phyloP scores from a whole-genome alignment of 352 stramenopile genomes.

The Phytophthora podocarpi region DNA sequence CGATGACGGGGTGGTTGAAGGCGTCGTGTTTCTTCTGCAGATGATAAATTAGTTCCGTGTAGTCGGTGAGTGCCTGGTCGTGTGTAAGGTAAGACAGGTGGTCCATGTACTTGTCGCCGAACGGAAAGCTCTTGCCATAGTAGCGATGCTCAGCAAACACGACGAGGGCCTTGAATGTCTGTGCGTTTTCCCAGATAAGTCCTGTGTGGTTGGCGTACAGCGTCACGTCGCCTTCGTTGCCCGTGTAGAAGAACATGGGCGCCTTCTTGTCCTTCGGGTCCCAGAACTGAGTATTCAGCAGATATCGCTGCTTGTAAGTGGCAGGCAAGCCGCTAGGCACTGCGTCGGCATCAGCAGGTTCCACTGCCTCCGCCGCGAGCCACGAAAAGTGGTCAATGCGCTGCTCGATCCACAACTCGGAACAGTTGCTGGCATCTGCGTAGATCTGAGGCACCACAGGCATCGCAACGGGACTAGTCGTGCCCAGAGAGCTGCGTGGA shows the following conservation, averaged over 20 bases:
- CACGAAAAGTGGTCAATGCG: conserved; percentile 91
- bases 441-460: conserved; percentile 17
- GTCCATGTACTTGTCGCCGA: conserved; percentile 68
- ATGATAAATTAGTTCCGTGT: conserved; percentile 86
- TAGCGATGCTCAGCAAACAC: conserved; percentile 97
- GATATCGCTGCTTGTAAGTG: conserved; percentile 89
- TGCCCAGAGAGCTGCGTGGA: conserved; percentile 40
- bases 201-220: conserved; percentile 95
- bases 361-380: conserved; percentile 35
- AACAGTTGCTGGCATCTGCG: conserved; percentile 75
- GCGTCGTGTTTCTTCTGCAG: conserved; percentile 81
- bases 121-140: conserved; percentile 92
- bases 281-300: conserved; percentile 90
- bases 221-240: conserved; percentile 95
- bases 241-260: conserved; percentile 94
- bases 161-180: conserved; percentile 87
- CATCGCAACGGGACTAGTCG: conserved; percentile 9
- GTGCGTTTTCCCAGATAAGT: conserved; percentile 95
- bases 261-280: conserved; percentile 63
- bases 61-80: conserved; percentile 95
- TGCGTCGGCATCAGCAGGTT: conserved; percentile 2
- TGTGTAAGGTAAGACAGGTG: conserved; percentile 87
- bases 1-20: conserved; percentile 87
- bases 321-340: conserved; percentile 33
- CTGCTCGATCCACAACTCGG: conserved; percentile 88